These are phyloP conservation scores for Cotoneaster glaucophyllus DNA, from an alignment of 306 rosid species.

Conservation along the genomic window DNA sequence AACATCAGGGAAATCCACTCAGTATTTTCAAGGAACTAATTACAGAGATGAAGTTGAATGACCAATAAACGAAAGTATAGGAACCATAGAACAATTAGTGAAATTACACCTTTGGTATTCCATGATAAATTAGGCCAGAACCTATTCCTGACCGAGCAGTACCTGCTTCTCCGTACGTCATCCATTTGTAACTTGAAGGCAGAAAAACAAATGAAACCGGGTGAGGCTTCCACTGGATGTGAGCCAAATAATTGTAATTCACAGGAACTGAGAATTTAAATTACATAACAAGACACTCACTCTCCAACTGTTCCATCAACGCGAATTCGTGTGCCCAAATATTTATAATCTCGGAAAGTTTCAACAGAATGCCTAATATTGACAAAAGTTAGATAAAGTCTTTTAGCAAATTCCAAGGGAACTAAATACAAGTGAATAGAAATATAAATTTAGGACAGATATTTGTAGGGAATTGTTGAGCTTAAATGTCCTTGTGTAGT, in stretches of 20 bases:
- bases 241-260: background rate
- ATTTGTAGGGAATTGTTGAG: background rate
- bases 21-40: background rate
- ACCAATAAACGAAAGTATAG: background rate
- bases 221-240: conserved; percentile 17
- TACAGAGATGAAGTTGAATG: background rate
- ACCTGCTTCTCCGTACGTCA: conserved; percentile 93
- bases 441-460: background rate
- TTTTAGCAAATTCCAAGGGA: conserved; percentile 22
- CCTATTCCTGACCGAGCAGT: conserved; percentile 84
- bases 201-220: conserved; percentile 11
- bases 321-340: conserved; percentile 86
- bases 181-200: conserved; percentile 83
- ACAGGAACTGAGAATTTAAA: background rate
- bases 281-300: conserved; percentile 40
- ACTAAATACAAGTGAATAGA: background rate
- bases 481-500: background rate
- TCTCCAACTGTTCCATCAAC: conserved; percentile 97
- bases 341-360: conserved; percentile 75
- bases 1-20: background rate
- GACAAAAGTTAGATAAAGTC: conserved; percentile 20
- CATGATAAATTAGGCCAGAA: conserved; percentile 75
- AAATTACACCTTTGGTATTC: conserved; percentile 69
- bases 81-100: background rate
- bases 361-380: conserved; percentile 72